Evolutionary conservation across 768 basidiomycete genomes (phyloP).

Genomic region (Mycena pura): DNA sequence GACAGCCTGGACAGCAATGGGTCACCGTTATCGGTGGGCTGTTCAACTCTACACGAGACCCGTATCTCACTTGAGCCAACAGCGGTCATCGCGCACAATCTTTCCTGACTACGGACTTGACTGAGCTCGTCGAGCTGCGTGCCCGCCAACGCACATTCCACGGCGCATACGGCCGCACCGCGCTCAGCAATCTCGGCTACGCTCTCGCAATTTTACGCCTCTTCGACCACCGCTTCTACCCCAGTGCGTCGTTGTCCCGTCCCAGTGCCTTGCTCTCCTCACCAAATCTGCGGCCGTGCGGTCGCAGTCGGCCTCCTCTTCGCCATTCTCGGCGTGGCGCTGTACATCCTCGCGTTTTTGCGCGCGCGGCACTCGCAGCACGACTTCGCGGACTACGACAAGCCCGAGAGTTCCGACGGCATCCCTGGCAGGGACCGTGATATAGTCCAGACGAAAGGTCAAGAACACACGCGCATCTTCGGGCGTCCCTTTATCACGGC

Average conservation of each 20-base stretch:
- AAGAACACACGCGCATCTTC: constrained; percentile 66
- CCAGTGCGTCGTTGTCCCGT: constrained; percentile 54
- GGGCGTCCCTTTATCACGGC: constrained; percentile 83
- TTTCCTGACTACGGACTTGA: constrained; percentile 58
- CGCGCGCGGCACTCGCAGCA: constrained; percentile 72
- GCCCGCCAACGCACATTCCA: constrained; percentile 85
- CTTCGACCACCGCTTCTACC: constrained; percentile 78
- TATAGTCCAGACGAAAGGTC: constrained; percentile 63
- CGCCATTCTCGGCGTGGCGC: constrained; percentile 62
- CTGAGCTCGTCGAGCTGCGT: constrained; percentile 74
- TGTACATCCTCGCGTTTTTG: constrained; percentile 64
- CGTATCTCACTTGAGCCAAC: not conserved
- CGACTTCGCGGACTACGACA: constrained; percentile 74
- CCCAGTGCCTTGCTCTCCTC: not conserved
- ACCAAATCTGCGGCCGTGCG: constrained; percentile 6
- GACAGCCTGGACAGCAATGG: not conserved
- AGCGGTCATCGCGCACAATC: constrained; percentile 58
- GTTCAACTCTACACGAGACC: not conserved
- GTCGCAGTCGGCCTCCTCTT: constrained; percentile 64
- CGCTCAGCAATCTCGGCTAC: constrained; percentile 76
- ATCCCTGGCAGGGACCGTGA: constrained; percentile 15
- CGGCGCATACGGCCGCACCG: constrained; percentile 81
- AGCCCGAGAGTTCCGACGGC: constrained; percentile 33
- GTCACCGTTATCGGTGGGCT: constrained; percentile 22
- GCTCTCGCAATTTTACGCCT: constrained; percentile 76